A percentile compares a stretch with the other conserved stretches of the same genome.
phyloP scores from a whole-genome alignment of 2,329 filamentous ascomycete genomes.

The Pseudonectria buxi region DNA sequence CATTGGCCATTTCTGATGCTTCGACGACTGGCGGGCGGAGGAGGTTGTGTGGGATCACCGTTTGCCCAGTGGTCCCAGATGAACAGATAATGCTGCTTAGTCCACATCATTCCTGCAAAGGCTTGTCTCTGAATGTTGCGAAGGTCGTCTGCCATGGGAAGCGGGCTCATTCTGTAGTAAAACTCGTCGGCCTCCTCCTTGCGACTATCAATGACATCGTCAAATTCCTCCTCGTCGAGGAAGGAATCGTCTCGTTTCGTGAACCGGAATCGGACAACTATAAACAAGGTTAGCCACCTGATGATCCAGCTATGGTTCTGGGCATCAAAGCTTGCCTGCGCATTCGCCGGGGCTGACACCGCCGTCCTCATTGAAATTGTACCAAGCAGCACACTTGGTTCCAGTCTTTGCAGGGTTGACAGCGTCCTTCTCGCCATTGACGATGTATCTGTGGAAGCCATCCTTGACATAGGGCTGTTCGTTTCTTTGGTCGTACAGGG shows the following conservation, averaged over 20 bases:
- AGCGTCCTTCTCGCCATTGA: constrained; percentile 70
- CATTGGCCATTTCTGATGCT: constrained; percentile 79
- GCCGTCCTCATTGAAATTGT: constrained; percentile 80
- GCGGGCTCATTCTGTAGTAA: constrained; percentile 84
- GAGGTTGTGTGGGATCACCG: constrained; percentile 80
- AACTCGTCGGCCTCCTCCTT: constrained; percentile 93
- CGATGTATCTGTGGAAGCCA: constrained; percentile 84
- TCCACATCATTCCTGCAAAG: constrained; percentile 97
- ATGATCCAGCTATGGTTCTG: constrained; percentile 29
- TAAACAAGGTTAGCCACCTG: neutral
- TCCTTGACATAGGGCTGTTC: constrained; percentile 85
- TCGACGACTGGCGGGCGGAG: constrained; percentile 75
- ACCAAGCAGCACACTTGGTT: constrained; percentile 90
- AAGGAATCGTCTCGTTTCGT: constrained; percentile 69
- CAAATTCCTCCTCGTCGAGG: constrained; percentile 87
- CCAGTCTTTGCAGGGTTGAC: constrained; percentile 75
- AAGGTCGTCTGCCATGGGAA: constrained; percentile 89
- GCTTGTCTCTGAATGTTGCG: constrained; percentile 94
- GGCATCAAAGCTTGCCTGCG: constrained; percentile 53
- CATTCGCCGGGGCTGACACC: constrained; percentile 87
- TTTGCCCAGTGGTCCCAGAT: constrained; percentile 98
- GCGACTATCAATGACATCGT: constrained; percentile 81
- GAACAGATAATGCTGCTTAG: constrained; percentile 94
- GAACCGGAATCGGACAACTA: constrained; percentile 84
- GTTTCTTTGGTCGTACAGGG: constrained; percentile 73